Evolutionary conservation across 352 stramenopile genomes (phyloP).

Genomic region (Pythium folliculosum): DNA sequence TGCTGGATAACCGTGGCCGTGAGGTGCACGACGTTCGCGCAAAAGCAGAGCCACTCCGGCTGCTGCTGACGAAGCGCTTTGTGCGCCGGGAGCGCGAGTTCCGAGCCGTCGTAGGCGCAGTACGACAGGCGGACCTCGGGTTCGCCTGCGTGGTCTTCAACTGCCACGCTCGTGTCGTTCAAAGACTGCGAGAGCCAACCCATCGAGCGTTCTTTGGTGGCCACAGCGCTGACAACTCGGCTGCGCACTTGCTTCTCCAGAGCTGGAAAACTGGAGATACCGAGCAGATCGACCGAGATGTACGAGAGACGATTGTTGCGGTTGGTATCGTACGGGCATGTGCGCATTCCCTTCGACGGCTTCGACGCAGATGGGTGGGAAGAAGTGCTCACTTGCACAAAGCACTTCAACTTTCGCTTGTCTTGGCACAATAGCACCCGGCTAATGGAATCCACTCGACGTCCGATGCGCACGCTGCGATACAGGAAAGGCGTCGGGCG

Average conservation of each 20-base stretch:
- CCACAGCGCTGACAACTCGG: slow-evolving; percentile 36
- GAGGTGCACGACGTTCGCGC: slow-evolving; percentile 63
- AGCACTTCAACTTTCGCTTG: slow-evolving; percentile 70
- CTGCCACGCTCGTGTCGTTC: slow-evolving; percentile 21
- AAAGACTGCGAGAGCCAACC: slow-evolving; percentile 27
- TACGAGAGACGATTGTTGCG: slow-evolving; percentile 21
- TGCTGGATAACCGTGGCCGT: slow-evolving; percentile 32
- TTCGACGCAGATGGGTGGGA: not conserved
- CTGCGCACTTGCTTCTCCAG: slow-evolving; percentile 41
- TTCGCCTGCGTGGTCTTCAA: slow-evolving; percentile 23
- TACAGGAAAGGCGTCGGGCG: slow-evolving; percentile 50
- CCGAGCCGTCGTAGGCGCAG: slow-evolving; percentile 38
- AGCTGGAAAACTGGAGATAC: slow-evolving; percentile 40
- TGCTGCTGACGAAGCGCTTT: slow-evolving; percentile 15
- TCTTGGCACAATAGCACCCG: slow-evolving; percentile 59
- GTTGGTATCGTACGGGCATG: slow-evolving; percentile 3
- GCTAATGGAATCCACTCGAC: slow-evolving; percentile 43
- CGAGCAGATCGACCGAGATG: slow-evolving; percentile 51
- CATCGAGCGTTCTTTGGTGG: slow-evolving; percentile 22
- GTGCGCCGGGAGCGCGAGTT: slow-evolving; percentile 22
- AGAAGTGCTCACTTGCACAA: slow-evolving; percentile 28
- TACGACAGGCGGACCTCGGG: slow-evolving; percentile 51
- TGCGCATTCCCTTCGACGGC: not conserved
- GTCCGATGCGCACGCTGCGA: slow-evolving; percentile 37
- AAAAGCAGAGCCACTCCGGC: slow-evolving; percentile 65